Evolutionary conservation across 768 basidiomycete species (phyloP).

Genomic region (Russula abietina): DNA sequence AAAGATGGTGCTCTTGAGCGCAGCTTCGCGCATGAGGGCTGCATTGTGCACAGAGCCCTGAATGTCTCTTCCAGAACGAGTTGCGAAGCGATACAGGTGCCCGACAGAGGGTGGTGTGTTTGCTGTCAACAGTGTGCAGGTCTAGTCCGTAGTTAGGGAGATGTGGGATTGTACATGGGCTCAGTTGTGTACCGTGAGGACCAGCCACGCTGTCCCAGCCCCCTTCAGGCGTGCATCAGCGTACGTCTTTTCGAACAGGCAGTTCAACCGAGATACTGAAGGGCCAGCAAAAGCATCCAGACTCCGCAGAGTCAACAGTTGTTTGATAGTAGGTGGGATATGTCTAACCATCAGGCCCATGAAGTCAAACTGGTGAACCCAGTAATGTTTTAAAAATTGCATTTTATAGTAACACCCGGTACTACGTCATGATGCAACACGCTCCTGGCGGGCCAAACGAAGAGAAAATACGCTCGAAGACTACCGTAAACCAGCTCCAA

Average conservation of each 20-base stretch:
- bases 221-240: slow-evolving; percentile 56
- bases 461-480: not conserved
- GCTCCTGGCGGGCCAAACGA: slow-evolving; percentile 2
- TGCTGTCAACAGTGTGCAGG: slow-evolving; percentile 74
- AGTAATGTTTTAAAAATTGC: not conserved
- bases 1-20: slow-evolving; percentile 85
- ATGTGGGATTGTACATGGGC: not conserved
- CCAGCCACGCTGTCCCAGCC: slow-evolving; percentile 76
- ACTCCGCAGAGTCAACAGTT: slow-evolving; percentile 60
- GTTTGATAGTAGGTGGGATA: slow-evolving; percentile 65
- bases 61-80: slow-evolving; percentile 41
- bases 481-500: slow-evolving; percentile 10
- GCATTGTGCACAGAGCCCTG: slow-evolving; percentile 54
- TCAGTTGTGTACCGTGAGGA: slow-evolving; percentile 53
- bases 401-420: slow-evolving; percentile 5
- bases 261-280: slow-evolving; percentile 44
- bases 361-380: too few relatives aligned
- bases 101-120: slow-evolving; percentile 78
- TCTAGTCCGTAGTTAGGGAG: slow-evolving; percentile 36
- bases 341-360: slow-evolving; percentile 34
- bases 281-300: slow-evolving; percentile 57
- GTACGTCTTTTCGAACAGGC: slow-evolving; percentile 55
- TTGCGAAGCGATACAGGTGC: slow-evolving; percentile 74
- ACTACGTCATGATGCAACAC: slow-evolving; percentile 10
- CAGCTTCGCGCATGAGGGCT: slow-evolving; percentile 83